A percentile compares a stretch with the other conserved stretches of the same genome.
Conservation (phyloP, 73 alveolate species). For the Symbiodinium natans region DNA sequence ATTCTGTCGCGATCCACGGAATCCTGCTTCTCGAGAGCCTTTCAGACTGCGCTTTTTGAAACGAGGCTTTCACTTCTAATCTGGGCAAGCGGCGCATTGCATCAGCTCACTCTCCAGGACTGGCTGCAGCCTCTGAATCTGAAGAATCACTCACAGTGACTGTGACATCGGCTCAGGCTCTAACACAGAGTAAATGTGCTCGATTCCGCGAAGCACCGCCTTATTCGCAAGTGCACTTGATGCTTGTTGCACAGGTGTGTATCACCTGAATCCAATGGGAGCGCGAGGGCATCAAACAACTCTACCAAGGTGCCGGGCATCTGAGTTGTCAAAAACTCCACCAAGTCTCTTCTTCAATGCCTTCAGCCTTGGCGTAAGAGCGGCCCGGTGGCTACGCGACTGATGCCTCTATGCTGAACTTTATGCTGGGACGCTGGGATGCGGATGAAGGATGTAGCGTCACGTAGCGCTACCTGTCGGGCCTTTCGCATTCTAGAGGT, state of each 20-base stretch:
- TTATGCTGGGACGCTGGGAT: too few species aligned
- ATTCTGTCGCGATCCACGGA: slow-evolving; percentile 69
- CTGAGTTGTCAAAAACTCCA: slow-evolving; percentile 89
- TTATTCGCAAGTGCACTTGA: background rate
- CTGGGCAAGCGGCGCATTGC: slow-evolving; percentile 60
- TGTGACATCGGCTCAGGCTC: background rate
- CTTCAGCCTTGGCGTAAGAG: slow-evolving; percentile 28
- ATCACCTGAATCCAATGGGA: too few species aligned
- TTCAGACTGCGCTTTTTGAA: background rate
- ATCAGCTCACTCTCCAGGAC: slow-evolving; percentile 91
- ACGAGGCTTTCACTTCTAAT: too few species aligned
- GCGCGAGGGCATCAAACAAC: background rate
- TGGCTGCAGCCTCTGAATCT: slow-evolving; percentile 20
- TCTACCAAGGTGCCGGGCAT: background rate
- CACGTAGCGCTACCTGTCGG: too few species aligned
- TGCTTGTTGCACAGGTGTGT: background rate
- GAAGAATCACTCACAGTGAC: background rate
- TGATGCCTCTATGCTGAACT: too few species aligned
- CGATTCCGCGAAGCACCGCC: slow-evolving; percentile 85
- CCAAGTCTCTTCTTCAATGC: slow-evolving; percentile 74
- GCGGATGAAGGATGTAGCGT: too few species aligned
- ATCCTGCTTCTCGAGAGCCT: slow-evolving; percentile 92
- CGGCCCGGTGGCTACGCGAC: too few species aligned
- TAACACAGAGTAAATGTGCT: slow-evolving; percentile 73
- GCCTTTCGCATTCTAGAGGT: too few species aligned